Evolutionary conservation across 1,284 basidiomycete genomes (phyloP).

Genomic region (Papiliotrema fonsecae): DNA sequence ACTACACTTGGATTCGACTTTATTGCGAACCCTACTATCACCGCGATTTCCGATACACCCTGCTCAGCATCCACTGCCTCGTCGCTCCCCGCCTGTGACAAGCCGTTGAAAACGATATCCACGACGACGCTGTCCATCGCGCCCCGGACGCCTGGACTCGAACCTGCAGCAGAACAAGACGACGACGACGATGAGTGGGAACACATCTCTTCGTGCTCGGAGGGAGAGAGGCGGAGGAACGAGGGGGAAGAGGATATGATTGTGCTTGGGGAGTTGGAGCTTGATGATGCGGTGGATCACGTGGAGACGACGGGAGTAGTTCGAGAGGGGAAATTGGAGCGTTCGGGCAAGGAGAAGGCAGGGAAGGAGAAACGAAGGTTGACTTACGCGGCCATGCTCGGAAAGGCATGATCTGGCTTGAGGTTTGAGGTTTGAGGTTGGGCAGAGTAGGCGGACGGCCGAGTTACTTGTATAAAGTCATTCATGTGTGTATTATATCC

Average conservation of each 20-base stretch:
- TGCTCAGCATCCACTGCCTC: neutral
- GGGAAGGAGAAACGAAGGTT: conserved; percentile 1
- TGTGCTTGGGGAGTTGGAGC: conserved; percentile 37
- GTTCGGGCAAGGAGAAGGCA: neutral
- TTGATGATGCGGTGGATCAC: conserved; percentile 25
- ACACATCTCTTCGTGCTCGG: conserved; percentile 17
- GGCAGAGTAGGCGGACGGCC: too few species aligned
- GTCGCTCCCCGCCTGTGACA: conserved; percentile 1
- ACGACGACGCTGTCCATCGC: neutral
- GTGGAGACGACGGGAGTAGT: conserved; percentile 1
- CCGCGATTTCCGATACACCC: conserved; percentile 26
- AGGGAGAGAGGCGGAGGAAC: conserved; percentile 5
- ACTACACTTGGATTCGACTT: conserved; percentile 41
- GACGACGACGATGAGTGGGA: conserved; percentile 39
- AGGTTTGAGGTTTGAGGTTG: too few species aligned
- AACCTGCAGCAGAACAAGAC: conserved; percentile 12
- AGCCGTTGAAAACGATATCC: neutral
- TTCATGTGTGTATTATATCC: too few species aligned
- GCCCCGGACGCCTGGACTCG: conserved; percentile 11
- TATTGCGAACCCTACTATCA: conserved; percentile 30
- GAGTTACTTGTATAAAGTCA: too few species aligned
- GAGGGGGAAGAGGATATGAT: conserved; percentile 28
- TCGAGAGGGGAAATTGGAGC: neutral
- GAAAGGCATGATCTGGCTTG: too few species aligned
- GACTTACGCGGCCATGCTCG: conserved; percentile 10